Conservation (phyloP, 148 eudicot genomes). For the Vaccinium myrtillus region DNA sequence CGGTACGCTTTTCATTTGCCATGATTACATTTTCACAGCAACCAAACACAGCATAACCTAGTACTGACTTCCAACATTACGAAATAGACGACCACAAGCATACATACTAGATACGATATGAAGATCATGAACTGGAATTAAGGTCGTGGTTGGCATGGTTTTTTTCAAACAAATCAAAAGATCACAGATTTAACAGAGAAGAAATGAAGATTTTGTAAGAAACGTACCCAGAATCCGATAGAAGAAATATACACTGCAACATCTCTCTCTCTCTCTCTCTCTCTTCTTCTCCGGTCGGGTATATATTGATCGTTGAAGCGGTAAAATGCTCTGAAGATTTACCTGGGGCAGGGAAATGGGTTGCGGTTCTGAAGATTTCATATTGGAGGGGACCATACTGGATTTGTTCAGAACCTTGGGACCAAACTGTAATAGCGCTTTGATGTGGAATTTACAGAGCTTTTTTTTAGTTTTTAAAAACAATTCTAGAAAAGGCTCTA, state of each 20-base stretch:
- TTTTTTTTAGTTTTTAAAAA: no score
- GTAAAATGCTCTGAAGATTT: background rate
- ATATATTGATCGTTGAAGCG: background rate
- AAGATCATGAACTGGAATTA: background rate
- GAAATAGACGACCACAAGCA: background rate
- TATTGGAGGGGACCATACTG: background rate
- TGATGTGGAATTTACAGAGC: no score
- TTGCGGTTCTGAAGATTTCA: background rate
- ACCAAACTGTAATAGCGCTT: background rate
- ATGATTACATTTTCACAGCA: background rate
- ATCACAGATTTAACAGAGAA: no score
- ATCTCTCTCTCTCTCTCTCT: slow-evolving; percentile 17
- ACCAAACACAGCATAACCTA: background rate
- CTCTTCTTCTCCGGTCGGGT: background rate
- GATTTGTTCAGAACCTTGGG: background rate
- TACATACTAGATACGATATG: background rate
- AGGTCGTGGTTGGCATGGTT: background rate
- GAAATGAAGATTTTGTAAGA: background rate
- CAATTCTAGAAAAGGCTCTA: no score
- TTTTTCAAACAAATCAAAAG: background rate
- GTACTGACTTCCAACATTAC: background rate
- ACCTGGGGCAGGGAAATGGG: background rate
- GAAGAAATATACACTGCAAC: slow-evolving; percentile 34
- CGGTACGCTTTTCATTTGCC: background rate
- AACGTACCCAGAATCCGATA: slow-evolving; percentile 31